A percentile compares a stretch with the other conserved stretches of the same genome.
Evolutionary conservation across 164 flowering plant species (phyloP).

Genomic region (Chimonanthus praecox): DNA sequence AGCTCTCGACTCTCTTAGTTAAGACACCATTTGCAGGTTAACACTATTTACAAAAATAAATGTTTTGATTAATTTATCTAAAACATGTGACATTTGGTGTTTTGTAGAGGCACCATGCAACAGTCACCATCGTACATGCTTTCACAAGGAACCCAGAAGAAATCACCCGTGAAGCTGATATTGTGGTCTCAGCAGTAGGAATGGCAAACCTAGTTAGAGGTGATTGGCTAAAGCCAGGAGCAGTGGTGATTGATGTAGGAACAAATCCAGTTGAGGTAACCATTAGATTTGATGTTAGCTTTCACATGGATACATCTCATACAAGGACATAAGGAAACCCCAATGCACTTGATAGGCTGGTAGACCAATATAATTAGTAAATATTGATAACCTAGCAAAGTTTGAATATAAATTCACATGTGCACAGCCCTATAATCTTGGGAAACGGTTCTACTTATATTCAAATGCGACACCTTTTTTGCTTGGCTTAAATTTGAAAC

Average conservation of each 20-base stretch:
- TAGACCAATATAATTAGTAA: no score
- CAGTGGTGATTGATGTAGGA: conserved; percentile 88
- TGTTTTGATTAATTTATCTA: conserved; percentile 1
- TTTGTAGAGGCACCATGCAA: conserved; percentile 78
- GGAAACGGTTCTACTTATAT: no score
- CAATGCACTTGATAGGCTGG: not conserved
- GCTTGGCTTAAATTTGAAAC: no score
- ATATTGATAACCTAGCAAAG: not conserved
- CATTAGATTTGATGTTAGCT: not conserved
- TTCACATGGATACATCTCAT: not conserved
- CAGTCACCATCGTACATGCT: conserved; percentile 65
- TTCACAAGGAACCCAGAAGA: conserved; percentile 57
- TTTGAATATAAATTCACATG: not conserved
- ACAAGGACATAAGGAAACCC: not conserved
- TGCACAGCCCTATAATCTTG: not conserved
- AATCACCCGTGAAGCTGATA: conserved; percentile 74
- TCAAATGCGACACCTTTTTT: no score
- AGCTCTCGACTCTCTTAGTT: not conserved
- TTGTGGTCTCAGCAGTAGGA: conserved; percentile 76
- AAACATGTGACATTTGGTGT: conserved; percentile 8
- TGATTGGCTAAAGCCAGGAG: conserved; percentile 86
- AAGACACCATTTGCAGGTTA: not conserved
- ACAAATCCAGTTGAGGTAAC: conserved; percentile 67
- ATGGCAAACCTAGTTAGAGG: conserved; percentile 72
- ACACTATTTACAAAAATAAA: not conserved